These are phyloP conservation scores for Lentinula edodes DNA, from an alignment of 768 basidiomycete species.

Conservation along the genomic window DNA sequence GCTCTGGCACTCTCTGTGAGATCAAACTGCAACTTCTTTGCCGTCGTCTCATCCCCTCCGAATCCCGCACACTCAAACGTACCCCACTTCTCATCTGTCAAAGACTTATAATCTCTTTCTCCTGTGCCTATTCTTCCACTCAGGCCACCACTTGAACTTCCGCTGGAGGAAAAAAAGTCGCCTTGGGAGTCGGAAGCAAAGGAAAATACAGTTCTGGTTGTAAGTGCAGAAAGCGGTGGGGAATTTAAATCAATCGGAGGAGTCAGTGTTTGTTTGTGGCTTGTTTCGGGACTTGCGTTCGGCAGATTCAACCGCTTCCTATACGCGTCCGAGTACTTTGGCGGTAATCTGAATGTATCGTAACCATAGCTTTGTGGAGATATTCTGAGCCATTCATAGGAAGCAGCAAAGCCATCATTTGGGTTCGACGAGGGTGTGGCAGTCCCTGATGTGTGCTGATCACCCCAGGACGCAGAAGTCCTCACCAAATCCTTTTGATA, in stretches of 20 bases:
- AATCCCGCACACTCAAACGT: conserved; percentile 88
- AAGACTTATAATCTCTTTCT: conserved; percentile 70
- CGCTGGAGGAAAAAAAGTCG: neutral
- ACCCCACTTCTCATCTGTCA: conserved; percentile 89
- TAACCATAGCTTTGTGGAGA: conserved; percentile 40
- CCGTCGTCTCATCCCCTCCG: conserved; percentile 32
- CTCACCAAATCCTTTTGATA: conserved; percentile 85
- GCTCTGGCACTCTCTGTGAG: conserved; percentile 81
- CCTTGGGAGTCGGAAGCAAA: neutral
- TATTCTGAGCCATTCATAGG: conserved; percentile 77
- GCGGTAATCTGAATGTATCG: conserved; percentile 29
- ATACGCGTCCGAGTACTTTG: conserved; percentile 69
- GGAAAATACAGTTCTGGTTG: neutral
- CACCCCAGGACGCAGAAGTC: conserved; percentile 43
- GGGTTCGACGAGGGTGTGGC: neutral
- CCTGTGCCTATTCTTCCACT: conserved; percentile 13
- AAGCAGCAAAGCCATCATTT: conserved; percentile 37
- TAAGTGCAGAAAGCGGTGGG: neutral
- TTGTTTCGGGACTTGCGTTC: conserved; percentile 51
- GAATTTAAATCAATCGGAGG: conserved; percentile 27
- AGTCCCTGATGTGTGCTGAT: neutral
- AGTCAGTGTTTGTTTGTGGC: conserved; percentile 10
- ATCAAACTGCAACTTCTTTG: conserved; percentile 87
- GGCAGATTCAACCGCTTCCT: conserved; percentile 75
- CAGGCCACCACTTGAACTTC: neutral